phyloP scores from a whole-genome alignment of 257 asterid genomes.

The Przewalskia tangutica region DNA sequence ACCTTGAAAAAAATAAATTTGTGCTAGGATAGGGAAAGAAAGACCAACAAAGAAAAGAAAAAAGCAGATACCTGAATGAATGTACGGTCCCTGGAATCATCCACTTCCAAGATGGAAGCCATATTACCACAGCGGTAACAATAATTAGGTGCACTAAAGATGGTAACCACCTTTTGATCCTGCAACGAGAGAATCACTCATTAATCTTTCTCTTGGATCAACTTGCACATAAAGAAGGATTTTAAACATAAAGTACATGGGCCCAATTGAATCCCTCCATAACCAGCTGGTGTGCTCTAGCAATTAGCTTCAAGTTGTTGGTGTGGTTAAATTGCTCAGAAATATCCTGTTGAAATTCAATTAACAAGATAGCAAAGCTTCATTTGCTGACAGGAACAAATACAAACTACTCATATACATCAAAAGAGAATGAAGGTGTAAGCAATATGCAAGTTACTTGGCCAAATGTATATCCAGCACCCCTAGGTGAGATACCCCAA shows the following conservation, averaged over 20 bases:
- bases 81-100: conserved; percentile 65
- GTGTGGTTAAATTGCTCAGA: conserved; percentile 79
- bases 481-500: conserved; percentile 89
- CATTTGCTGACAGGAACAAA: not conserved
- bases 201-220: not conserved
- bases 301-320: conserved; percentile 68
- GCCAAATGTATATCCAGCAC: conserved; percentile 88
- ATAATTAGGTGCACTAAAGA: conserved; percentile 76
- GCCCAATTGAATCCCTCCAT: conserved; percentile 94
- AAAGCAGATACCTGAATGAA: conserved; percentile 48
- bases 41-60: not conserved
- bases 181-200: conserved; percentile 7
- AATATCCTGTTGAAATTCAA: conserved; percentile 41
- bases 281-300: conserved; percentile 87
- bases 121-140: conserved; percentile 81
- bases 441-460: conserved; percentile 29
- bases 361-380: not conserved
- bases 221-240: not conserved
- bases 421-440: not conserved
- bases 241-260: conserved; percentile 35
- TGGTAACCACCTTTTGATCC: conserved; percentile 83
- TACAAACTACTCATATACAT: not conserved
- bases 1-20: not conserved
- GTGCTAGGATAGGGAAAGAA: not conserved
- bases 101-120: conserved; percentile 85